Percentiles rank a stretch among this genome's conserved stretches.
These are phyloP conservation scores for Perkinsus marinus DNA, from an alignment of 169 alveolate genomes.

Conservation along the genomic window DNA sequence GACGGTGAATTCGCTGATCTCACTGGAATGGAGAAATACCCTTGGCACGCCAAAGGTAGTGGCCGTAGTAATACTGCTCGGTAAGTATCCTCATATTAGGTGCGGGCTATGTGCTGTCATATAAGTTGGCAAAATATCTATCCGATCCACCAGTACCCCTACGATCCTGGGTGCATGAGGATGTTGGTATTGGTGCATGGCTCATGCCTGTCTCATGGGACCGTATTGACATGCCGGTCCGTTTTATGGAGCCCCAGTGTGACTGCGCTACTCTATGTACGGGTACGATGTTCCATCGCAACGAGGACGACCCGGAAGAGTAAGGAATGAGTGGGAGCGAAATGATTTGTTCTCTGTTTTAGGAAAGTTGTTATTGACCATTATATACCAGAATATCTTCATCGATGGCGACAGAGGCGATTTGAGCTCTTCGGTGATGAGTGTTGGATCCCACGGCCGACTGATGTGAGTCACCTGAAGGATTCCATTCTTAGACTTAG, in stretches of 20 bases:
- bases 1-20: neutral
- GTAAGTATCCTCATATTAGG: neutral
- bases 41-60: neutral
- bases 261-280: neutral
- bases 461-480: neutral
- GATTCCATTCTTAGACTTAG: too few relatives aligned
- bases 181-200: neutral
- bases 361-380: neutral
- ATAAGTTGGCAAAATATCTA: neutral
- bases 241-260: neutral
- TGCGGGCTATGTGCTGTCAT: neutral
- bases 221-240: neutral
- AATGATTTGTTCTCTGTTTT: neutral
- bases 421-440: neutral
- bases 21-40: neutral
- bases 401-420: neutral
- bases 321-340: neutral
- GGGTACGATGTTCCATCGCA: neutral
- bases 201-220: neutral
- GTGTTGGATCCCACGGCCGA: neutral
- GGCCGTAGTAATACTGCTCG: too few relatives aligned
- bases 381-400: neutral
- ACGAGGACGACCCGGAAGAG: neutral
- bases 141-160: neutral
- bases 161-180: neutral